phyloP scores from a whole-genome alignment of 2,329 filamentous ascomycete genomes.

The Cryoendolithus antarcticus region DNA sequence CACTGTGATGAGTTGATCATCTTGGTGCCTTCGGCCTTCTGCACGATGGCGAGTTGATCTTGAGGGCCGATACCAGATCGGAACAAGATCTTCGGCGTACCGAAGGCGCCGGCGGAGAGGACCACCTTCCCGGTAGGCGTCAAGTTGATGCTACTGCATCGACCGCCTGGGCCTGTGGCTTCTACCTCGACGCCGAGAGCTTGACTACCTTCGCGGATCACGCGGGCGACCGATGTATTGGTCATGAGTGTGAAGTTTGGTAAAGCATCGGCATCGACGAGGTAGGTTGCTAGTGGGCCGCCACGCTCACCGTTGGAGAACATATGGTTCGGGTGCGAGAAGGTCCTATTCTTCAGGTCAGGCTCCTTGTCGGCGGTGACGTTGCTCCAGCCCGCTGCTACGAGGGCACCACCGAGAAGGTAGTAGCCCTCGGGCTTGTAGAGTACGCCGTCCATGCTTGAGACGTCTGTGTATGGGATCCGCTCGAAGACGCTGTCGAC shows the following conservation, averaged over 20 bases:
- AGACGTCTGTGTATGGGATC: conserved; percentile 57
- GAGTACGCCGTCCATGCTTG: conserved; percentile 52
- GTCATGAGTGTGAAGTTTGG: conserved; percentile 56
- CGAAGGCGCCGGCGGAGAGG: conserved; percentile 55
- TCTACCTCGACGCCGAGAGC: conserved; percentile 59
- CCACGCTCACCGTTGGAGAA: conserved; percentile 53
- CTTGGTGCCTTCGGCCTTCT: conserved; percentile 32
- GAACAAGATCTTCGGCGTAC: conserved; percentile 56
- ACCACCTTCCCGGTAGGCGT: conserved; percentile 52
- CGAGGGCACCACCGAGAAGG: conserved; percentile 46
- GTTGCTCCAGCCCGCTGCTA: conserved; percentile 48
- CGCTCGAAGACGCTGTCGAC: conserved; percentile 52
- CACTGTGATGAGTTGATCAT: conserved; percentile 34
- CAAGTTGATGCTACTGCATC: conserved; percentile 48
- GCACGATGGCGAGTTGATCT: conserved; percentile 34
- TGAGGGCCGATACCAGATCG: conserved; percentile 56
- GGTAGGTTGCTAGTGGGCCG: conserved; percentile 60
- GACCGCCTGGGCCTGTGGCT: conserved; percentile 40
- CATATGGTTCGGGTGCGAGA: conserved; percentile 54
- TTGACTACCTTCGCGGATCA: conserved; percentile 50
- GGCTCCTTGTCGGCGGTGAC: conserved; percentile 49
- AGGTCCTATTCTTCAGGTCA: conserved; percentile 53
- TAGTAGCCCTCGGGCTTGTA: conserved; percentile 58
- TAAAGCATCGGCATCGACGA: conserved; percentile 47
- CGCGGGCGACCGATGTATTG: conserved; percentile 53